Evolutionary conservation across 495 filamentous ascomycete species (phyloP), one percentile per base, ranked within the genome.

Genomic region (Lentithecium fluviatile): DNA sequence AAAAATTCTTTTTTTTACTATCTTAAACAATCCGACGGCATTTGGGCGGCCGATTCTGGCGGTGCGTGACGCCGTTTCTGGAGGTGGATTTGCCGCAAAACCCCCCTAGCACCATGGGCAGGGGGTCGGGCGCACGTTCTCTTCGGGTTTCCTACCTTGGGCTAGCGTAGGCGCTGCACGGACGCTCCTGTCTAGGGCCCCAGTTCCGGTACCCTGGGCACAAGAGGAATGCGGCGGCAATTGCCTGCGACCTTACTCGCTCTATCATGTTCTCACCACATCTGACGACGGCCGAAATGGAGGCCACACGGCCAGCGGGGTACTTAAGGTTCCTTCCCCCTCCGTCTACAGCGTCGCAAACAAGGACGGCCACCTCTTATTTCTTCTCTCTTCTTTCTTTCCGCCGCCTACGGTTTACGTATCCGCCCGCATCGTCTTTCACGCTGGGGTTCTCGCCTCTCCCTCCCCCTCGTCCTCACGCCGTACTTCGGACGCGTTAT

Each of bases 61-160:
- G 32, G 38, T 32, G 4, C 25, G 36, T 54, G 19, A 54, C 52
- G 38, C 34, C 32, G 52, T 54, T 54, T 54, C 20, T 25, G 1
- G 34, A 54, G 52, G 52, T 17, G 40, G 32, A 54, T 32, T 54
- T 54, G 52, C 52, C 36, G 32, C 17, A 54, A 54, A 54, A 54
- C 19, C 34, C 40, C 52, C 23, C 34, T 54, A 54, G 42, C 10
- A 29, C n/a, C 52, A 12, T 17, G 32, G 13, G 19, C 12, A 25
- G 10, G 21, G 32, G 12, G 32, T 43, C 17, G 17, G 42, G 52
- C 36, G 32, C 17, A 54, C 34, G 36, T 36, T 8, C 52, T 43
- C 36, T 54, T 54, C 23, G 52, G 34, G 2, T 54, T 54, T 42
- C 36, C 38, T 54, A 54, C 19, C 52, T 54, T 19, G 25, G n/a